Conservation (phyloP, 2,329 filamentous ascomycete genomes). For the Fusarium humuli region DNA sequence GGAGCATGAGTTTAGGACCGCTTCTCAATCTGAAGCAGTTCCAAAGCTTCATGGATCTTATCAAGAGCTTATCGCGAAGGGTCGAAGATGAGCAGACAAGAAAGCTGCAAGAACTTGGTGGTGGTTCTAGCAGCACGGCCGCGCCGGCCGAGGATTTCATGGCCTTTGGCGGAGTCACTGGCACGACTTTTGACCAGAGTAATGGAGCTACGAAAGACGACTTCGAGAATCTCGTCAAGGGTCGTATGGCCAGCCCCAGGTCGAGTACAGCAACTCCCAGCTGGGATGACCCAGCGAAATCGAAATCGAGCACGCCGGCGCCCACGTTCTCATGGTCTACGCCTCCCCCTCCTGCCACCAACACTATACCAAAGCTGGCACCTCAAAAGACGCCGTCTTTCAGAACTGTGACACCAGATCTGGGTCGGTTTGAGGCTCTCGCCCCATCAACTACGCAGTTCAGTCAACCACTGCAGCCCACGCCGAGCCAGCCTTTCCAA, state of each 20-base stretch:
- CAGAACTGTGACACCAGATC: slow-evolving; percentile 70
- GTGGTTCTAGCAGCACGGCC: slow-evolving; percentile 63
- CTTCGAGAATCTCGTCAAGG: slow-evolving; percentile 91
- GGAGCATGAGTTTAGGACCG: slow-evolving; percentile 91
- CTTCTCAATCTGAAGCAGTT: slow-evolving; percentile 90
- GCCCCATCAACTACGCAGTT: slow-evolving; percentile 71
- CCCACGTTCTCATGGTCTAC: slow-evolving; percentile 74
- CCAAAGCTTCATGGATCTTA: slow-evolving; percentile 87
- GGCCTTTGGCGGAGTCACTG: slow-evolving; percentile 75
- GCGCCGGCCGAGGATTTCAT: slow-evolving; percentile 74
- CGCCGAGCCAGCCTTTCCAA: slow-evolving; percentile 43
- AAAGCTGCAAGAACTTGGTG: slow-evolving; percentile 86
- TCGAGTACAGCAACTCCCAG: slow-evolving; percentile 58
- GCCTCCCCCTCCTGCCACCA: slow-evolving; percentile 61
- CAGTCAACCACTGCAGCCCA: slow-evolving; percentile 69
- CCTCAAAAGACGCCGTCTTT: slow-evolving; percentile 52
- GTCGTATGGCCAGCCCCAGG: slow-evolving; percentile 55
- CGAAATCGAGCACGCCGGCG: slow-evolving; percentile 55
- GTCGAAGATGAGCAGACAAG: slow-evolving; percentile 90
- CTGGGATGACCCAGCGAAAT: slow-evolving; percentile 61
- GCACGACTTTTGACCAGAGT: slow-evolving; percentile 65
- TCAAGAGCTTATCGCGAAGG: slow-evolving; percentile 80
- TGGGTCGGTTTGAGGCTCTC: slow-evolving; percentile 66
- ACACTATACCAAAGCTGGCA: slow-evolving; percentile 46
- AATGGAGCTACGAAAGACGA: slow-evolving; percentile 73